phyloP scores from a whole-genome alignment of 495 filamentous ascomycete species.

The Tuber melanosporum region DNA sequence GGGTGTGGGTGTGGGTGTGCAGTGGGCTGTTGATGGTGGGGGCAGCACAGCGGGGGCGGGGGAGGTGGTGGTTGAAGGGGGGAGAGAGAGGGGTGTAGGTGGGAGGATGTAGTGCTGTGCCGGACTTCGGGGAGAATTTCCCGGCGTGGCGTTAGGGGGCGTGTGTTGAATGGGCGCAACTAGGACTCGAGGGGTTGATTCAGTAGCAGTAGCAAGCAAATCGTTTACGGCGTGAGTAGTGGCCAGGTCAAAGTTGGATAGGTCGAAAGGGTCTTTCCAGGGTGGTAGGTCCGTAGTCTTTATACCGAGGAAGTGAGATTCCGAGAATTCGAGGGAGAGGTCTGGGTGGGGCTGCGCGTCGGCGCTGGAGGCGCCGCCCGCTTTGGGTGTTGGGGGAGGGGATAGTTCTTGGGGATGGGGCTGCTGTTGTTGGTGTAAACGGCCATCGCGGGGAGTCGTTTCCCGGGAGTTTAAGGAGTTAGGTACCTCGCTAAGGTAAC shows the following conservation, averaged over 20 bases:
- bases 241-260: neutral
- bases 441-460: neutral
- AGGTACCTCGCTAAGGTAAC: neutral
- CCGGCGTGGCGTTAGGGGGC: neutral
- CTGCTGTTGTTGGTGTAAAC: neutral
- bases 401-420: neutral
- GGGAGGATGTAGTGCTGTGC: neutral
- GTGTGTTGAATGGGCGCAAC: neutral
- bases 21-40: neutral
- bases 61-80: neutral
- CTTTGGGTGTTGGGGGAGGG: neutral
- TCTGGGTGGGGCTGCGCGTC: neutral
- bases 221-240: neutral
- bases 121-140: neutral
- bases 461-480: neutral
- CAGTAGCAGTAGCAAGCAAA: neutral
- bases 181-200: neutral
- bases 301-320: neutral
- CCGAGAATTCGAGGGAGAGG: neutral
- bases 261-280: neutral
- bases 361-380: too few species aligned
- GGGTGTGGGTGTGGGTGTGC: neutral
- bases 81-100: neutral
- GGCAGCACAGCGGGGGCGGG: neutral
- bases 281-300: neutral